phyloP scores from a whole-genome alignment of 2,329 filamentous ascomycete species.

The Coniochaeta pulveracea region DNA sequence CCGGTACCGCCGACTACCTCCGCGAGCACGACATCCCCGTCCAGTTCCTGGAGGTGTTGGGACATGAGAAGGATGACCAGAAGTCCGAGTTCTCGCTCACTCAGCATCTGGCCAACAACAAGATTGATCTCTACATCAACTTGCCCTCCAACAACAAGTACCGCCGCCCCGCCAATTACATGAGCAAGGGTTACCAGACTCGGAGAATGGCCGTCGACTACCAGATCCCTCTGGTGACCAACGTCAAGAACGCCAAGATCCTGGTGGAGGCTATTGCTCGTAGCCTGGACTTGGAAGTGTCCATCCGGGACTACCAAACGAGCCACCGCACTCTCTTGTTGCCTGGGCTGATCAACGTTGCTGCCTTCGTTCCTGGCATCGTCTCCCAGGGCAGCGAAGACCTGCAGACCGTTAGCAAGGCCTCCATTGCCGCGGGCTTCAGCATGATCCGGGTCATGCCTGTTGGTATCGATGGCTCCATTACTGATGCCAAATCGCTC shows the following conservation, averaged over 20 bases:
- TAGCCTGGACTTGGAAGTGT: constrained; percentile 75
- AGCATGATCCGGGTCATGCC: constrained; percentile 75
- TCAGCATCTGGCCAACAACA: constrained; percentile 92
- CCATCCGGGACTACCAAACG: constrained; percentile 80
- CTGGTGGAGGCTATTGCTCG: constrained; percentile 87
- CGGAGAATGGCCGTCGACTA: constrained; percentile 96
- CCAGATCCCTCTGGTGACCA: constrained; percentile 93
- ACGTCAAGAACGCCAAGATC: constrained; percentile 98
- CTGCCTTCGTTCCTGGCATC: constrained; percentile 69
- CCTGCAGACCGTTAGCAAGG: constrained; percentile 58
- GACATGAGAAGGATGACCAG: constrained; percentile 67
- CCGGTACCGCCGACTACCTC: constrained; percentile 92
- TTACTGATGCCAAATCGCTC: constrained; percentile 61
- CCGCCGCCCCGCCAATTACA: constrained; percentile 91
- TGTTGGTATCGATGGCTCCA: constrained; percentile 58
- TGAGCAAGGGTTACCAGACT: constrained; percentile 95
- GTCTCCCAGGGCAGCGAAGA: constrained; percentile 53
- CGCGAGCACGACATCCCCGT: constrained; percentile 86
- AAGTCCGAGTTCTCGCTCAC: constrained; percentile 95
- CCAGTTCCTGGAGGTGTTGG: constrained; percentile 85
- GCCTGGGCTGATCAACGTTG: constrained; percentile 66
- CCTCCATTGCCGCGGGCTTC: constrained; percentile 65
- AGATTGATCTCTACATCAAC: constrained; percentile 98
- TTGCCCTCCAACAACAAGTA: constrained; percentile 97
- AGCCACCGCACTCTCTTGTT: constrained; percentile 69